These are phyloP conservation scores for Metschnikowia peoriensis DNA, from an alignment of 805 yeast genomes.

Conservation along the genomic window DNA sequence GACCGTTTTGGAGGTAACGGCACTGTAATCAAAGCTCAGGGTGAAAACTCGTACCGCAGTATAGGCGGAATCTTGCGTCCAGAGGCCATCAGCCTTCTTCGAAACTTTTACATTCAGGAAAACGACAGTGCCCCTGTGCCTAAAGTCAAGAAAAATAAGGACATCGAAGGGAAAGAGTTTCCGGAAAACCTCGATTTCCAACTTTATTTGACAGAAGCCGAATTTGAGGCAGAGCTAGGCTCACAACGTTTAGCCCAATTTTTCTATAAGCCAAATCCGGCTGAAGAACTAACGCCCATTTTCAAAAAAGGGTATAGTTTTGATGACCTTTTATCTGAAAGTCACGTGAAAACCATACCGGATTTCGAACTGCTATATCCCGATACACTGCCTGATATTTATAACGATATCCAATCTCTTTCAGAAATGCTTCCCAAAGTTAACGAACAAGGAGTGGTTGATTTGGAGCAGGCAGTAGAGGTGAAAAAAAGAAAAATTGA, in stretches of 20 bases:
- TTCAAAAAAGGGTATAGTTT: conserved; percentile 7
- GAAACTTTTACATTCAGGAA: conserved; percentile 83
- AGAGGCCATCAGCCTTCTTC: conserved; percentile 77
- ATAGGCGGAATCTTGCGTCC: conserved; percentile 77
- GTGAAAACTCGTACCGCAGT: conserved; percentile 44
- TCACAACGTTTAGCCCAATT: conserved; percentile 21
- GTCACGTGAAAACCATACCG: conserved; percentile 6
- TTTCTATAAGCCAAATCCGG: conserved; percentile 5
- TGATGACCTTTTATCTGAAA: conserved; percentile 1
- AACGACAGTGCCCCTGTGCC: conserved; percentile 85
- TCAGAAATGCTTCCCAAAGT: conserved; percentile 10
- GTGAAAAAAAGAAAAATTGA: conserved; percentile 11
- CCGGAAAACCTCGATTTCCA: conserved; percentile 58
- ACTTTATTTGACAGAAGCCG: conserved; percentile 48
- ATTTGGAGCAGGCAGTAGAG: conserved; percentile 1
- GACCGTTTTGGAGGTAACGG: conserved; percentile 98
- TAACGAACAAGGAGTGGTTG: conserved; percentile 3
- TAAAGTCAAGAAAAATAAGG: conserved; percentile 67
- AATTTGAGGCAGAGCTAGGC: conserved; percentile 55
- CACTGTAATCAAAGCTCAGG: conserved; percentile 59
- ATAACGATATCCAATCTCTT: conserved; percentile 5
- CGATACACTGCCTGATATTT: not conserved
- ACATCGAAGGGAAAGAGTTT: conserved; percentile 52
- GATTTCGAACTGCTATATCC: conserved; percentile 7
- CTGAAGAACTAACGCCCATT: conserved; percentile 14